phyloP scores from a whole-genome alignment of 805 yeast species.

The Henningerozyma blattae region DNA sequence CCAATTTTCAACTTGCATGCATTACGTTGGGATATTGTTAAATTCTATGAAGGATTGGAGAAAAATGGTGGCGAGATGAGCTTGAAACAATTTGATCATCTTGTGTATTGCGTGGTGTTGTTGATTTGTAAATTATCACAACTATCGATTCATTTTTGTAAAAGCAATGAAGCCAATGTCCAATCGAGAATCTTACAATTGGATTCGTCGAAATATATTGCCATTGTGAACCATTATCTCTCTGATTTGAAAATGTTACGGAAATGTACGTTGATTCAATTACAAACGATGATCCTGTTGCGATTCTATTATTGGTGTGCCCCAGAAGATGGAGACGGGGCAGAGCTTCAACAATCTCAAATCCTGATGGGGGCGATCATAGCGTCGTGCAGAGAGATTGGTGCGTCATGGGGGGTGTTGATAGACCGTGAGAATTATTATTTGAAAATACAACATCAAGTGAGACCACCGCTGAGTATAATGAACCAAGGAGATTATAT shows the following conservation, averaged over 20 bases:
- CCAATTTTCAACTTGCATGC: conserved; percentile 16
- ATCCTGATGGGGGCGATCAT: conserved; percentile 20
- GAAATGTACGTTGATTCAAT: conserved; percentile 19
- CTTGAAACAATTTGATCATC: conserved; percentile 15
- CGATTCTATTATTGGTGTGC: conserved; percentile 24
- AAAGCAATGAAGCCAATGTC: background rate
- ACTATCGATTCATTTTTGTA: conserved; percentile 14
- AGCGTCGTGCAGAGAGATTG: conserved; percentile 19
- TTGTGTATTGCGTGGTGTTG: conserved; percentile 13
- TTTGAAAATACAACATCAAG: conserved; percentile 9
- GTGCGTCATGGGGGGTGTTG: conserved; percentile 17
- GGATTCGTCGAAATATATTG: conserved; percentile 14
- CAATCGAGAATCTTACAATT: conserved; percentile 5
- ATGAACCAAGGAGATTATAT: conserved; percentile 9
- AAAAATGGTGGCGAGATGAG: conserved; percentile 2
- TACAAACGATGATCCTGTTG: conserved; percentile 17
- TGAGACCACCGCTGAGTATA: conserved; percentile 11
- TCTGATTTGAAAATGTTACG: conserved; percentile 15
- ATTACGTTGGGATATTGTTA: conserved; percentile 7
- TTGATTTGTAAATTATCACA: conserved; percentile 16
- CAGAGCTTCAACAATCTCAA: conserved; percentile 17
- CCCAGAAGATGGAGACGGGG: conserved; percentile 25
- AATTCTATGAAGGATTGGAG: conserved; percentile 10
- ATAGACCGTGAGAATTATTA: conserved; percentile 8
- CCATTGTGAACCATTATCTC: conserved; percentile 14